A percentile compares a stretch with the other conserved stretches of the same genome.
These are phyloP conservation scores for Alloascoidea africana DNA, from an alignment of 805 yeast genomes.

Conservation along the genomic window DNA sequence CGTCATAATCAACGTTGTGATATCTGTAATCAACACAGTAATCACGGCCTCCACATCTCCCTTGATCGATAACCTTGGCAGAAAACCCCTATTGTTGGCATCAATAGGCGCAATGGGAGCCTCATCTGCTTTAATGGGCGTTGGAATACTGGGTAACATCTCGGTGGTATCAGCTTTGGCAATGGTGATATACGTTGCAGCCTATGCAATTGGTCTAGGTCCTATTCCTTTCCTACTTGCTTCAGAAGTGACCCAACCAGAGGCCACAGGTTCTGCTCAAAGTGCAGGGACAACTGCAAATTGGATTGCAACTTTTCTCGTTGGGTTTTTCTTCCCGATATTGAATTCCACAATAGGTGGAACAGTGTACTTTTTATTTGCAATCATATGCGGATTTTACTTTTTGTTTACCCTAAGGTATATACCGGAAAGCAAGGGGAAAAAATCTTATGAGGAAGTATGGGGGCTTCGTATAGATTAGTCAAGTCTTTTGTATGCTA, in stretches of 20 bases:
- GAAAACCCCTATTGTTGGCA: constrained; percentile 52
- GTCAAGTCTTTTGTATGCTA: too few relatives aligned
- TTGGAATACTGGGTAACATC: constrained; percentile 39
- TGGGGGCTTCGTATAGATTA: constrained; percentile 26
- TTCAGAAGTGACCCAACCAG: constrained; percentile 74
- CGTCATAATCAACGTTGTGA: constrained; percentile 54
- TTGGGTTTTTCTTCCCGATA: constrained; percentile 72
- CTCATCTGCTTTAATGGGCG: constrained; percentile 44
- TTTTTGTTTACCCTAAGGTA: constrained; percentile 26
- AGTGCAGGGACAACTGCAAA: constrained; percentile 84
- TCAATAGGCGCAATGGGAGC: constrained; percentile 60
- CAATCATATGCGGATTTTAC: constrained; percentile 36
- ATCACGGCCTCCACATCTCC: constrained; percentile 65
- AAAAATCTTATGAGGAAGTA: constrained; percentile 43
- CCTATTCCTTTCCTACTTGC: constrained; percentile 89
- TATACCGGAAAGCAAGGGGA: constrained; percentile 72
- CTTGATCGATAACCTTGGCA: constrained; percentile 60
- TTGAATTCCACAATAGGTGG: constrained; percentile 57
- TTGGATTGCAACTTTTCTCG: constrained; percentile 78
- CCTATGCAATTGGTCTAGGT: constrained; percentile 87
- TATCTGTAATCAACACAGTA: constrained; percentile 59
- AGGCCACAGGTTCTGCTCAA: constrained; percentile 78
- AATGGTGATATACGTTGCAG: constrained; percentile 58
- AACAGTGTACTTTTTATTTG: constrained; percentile 60
- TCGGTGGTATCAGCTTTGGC: constrained; percentile 42